These are phyloP conservation scores for Erysimum cheiranthoides DNA, from an alignment of 345 rosid species.

Conservation along the genomic window DNA sequence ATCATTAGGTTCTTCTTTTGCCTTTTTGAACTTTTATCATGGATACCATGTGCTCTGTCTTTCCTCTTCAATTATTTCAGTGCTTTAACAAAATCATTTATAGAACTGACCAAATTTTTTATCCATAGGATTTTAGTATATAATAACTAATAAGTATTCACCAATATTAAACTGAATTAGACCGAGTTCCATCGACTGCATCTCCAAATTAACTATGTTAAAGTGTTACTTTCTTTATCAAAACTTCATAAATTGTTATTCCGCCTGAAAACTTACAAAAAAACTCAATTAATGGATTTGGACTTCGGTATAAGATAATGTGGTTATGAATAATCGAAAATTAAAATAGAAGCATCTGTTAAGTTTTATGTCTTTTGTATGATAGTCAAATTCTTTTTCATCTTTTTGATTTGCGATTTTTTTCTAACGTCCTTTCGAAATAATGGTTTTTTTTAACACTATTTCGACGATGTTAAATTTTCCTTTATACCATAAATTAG, in stretches of 20 bases:
- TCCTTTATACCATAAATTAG: too few relatives aligned
- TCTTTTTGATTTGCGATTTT: too few relatives aligned
- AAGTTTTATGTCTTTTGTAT: background rate
- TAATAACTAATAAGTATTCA: background rate
- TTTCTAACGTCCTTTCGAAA: too few relatives aligned
- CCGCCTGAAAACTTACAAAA: background rate
- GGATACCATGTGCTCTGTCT: constrained; percentile 44
- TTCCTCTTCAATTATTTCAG: constrained; percentile 31
- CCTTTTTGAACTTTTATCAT: constrained; percentile 40
- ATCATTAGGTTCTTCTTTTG: constrained; percentile 41
- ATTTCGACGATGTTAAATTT: too few relatives aligned
- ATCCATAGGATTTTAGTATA: constrained; percentile 13
- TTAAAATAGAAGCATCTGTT: background rate
- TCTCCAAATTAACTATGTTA: background rate
- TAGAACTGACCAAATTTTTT: background rate
- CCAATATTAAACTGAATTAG: background rate
- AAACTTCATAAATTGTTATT: background rate
- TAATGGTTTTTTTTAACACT: too few relatives aligned
- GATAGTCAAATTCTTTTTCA: too few relatives aligned
- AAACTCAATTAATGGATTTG: background rate
- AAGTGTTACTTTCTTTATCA: background rate
- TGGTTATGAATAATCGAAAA: background rate
- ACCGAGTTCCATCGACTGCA: background rate
- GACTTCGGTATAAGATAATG: background rate
- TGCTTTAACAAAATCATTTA: constrained; percentile 10